Evolutionary conservation across 768 basidiomycete species (phyloP).

Genomic region (Wakefieldia striispora): DNA sequence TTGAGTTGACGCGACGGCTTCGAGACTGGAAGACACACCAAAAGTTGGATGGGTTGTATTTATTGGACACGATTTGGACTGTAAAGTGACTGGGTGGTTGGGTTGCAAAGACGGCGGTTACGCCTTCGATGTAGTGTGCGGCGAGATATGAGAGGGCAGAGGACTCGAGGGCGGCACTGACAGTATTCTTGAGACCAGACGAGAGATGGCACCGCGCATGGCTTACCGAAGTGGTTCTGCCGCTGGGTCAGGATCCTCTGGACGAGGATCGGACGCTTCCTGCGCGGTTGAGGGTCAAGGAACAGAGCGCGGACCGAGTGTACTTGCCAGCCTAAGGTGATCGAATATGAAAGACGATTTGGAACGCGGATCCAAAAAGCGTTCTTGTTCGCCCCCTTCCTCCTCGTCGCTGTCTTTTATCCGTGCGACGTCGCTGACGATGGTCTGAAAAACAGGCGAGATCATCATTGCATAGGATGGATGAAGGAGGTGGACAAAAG

Average conservation of each 20-base stretch:
- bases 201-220: neutral
- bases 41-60: conserved; percentile 91
- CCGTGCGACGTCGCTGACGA: conserved; percentile 73
- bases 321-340: conserved; percentile 75
- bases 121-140: conserved; percentile 83
- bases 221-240: conserved; percentile 77
- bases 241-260: conserved; percentile 57
- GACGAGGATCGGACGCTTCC: conserved; percentile 76
- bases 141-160: conserved; percentile 65
- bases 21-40: conserved; percentile 52
- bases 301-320: neutral
- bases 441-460: conserved; percentile 50
- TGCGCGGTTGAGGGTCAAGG: conserved; percentile 24
- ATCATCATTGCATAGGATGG: neutral
- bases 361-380: conserved; percentile 83
- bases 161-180: conserved; percentile 68
- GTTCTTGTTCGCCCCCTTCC: conserved; percentile 37
- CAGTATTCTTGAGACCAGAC: neutral
- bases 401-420: conserved; percentile 41
- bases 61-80: conserved; percentile 89
- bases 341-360: conserved; percentile 81
- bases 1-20: neutral
- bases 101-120: conserved; percentile 66
- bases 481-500: neutral
- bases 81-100: conserved; percentile 49